Percentiles rank a stretch among this genome's conserved stretches.
phyloP scores from a whole-genome alignment of 257 asterid genomes.

The Solanum etuberosum region DNA sequence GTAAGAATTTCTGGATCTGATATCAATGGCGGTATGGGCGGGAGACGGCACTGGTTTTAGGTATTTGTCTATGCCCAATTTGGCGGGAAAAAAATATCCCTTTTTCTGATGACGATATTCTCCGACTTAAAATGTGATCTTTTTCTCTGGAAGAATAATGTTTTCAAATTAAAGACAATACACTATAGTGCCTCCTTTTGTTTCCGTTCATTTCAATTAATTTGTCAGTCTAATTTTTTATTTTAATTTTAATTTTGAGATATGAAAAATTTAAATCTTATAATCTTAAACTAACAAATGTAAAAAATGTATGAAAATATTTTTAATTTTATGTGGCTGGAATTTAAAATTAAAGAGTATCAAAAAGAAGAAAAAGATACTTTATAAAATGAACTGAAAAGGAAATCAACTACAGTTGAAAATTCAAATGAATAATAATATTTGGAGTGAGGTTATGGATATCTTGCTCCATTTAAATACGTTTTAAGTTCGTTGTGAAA shows the following conservation, averaged over 20 bases:
- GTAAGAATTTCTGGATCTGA: not conserved
- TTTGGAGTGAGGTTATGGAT: not conserved
- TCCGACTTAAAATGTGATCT: not conserved
- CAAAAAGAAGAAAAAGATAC: no score
- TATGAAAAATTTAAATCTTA: no score
- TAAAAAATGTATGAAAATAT: no score
- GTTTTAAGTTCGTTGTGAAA: not conserved
- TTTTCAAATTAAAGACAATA: not conserved
- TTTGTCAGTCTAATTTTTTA: rapidly evolving
- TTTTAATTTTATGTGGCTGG: no score
- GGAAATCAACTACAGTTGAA: no score
- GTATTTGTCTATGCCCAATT: not conserved
- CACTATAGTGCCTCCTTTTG: not conserved
- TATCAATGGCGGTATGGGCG: not conserved
- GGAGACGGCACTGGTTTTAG: not conserved
- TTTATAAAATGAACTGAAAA: no score
- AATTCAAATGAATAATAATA: not conserved
- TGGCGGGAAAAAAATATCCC: not conserved
- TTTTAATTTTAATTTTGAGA: no score
- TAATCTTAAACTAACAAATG: no score
- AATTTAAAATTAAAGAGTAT: no score
- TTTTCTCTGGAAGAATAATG: not conserved
- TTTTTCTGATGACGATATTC: not conserved
- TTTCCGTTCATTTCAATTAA: rapidly evolving
- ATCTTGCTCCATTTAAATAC: no score